A percentile compares a stretch with the other conserved stretches of the same genome.
These are phyloP conservation scores for Begonia peltatifolia DNA, from an alignment of 306 rosid species.

Conservation along the genomic window DNA sequence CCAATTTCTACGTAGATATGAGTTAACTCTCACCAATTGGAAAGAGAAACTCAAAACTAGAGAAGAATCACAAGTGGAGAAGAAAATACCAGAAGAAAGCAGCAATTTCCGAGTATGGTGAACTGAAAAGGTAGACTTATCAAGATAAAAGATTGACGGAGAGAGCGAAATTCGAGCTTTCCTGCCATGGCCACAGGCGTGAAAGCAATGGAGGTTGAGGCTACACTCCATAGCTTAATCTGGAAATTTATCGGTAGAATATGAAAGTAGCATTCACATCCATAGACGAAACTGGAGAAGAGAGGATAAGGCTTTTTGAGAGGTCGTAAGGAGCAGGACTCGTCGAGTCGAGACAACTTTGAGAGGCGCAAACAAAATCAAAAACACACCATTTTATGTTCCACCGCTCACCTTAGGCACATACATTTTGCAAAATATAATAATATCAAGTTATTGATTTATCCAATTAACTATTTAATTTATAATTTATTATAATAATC, in stretches of 20 bases:
- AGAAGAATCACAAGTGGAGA: not conserved
- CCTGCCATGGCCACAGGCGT: conserved; percentile 9
- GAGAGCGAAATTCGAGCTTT: conserved; percentile 14
- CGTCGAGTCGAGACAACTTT: too few relatives aligned
- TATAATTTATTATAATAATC: too few relatives aligned
- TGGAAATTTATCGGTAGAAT: not conserved
- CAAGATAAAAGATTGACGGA: conserved; percentile 9
- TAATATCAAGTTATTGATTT: too few relatives aligned
- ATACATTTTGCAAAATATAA: too few relatives aligned
- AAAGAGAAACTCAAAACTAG: too few relatives aligned
- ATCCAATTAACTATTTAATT: too few relatives aligned
- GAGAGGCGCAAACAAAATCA: too few relatives aligned
- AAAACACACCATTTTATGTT: too few relatives aligned
- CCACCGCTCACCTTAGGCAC: too few relatives aligned
- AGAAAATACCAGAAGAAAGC: not conserved
- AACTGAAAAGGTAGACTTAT: conserved; percentile 6
- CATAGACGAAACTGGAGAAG: not conserved
- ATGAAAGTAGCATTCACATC: not conserved
- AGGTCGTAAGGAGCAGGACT: not conserved
- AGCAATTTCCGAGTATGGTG: not conserved
- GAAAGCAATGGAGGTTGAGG: conserved; percentile 20
- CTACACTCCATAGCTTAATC: conserved; percentile 21
- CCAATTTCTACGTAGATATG: too few relatives aligned
- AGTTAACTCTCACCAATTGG: too few relatives aligned
- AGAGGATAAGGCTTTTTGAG: conserved; percentile 1